A percentile compares a stretch with the other conserved stretches of the same genome.
phyloP scores from a whole-genome alignment of 179 eudicot genomes.

The Silene noctiflora region DNA sequence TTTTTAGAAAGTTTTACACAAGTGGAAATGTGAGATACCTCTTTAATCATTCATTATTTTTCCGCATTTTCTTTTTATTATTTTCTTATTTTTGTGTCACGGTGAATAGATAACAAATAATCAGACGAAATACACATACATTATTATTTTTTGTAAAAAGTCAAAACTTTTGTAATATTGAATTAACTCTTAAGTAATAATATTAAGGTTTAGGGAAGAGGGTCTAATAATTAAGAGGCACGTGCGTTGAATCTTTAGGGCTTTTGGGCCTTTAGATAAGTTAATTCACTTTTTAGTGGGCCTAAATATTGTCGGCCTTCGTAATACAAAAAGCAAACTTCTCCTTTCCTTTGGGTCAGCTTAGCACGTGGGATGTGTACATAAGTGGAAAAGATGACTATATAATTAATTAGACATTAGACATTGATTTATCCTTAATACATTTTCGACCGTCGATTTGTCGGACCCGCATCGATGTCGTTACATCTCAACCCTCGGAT shows the following conservation, averaged over 20 bases:
- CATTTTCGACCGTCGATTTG: constrained; percentile 11
- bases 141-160: no score
- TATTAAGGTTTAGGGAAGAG: background rate
- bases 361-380: constrained; percentile 32
- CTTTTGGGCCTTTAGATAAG: constrained; percentile 14
- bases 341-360: constrained; percentile 21
- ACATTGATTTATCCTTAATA: background rate
- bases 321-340: constrained; percentile 21
- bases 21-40: no score
- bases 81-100: no score
- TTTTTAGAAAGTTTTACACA: no score
- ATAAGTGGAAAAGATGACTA: constrained; percentile 20
- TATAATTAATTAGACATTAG: background rate
- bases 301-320: constrained; percentile 21
- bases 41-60: no score
- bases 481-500: constrained; percentile 6
- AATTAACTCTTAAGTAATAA: background rate
- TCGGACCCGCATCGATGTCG: background rate
- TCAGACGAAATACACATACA: no score
- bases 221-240: constrained; percentile 30
- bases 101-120: no score
- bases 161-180: background rate
- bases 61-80: no score
- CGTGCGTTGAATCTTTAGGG: constrained; percentile 28
- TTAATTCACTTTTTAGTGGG: constrained; percentile 29